phyloP scores from a whole-genome alignment of 2,329 filamentous ascomycete species.

The Apiospora pterosperma region DNA sequence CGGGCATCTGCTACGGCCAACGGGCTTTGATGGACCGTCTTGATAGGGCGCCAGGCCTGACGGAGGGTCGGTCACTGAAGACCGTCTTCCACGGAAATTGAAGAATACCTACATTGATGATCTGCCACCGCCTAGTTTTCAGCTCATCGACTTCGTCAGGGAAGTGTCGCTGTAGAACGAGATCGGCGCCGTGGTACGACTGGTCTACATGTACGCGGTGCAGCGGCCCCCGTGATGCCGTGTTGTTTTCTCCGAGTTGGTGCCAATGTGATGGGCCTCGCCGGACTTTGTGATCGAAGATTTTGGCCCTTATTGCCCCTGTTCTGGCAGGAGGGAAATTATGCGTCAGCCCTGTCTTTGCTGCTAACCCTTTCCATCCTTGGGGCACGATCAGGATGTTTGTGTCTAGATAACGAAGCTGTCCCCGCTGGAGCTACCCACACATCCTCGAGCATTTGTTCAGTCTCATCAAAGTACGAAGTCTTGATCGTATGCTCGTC shows the following conservation, averaged over 20 bases:
- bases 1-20: conserved; percentile 47
- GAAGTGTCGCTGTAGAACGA: conserved; percentile 35
- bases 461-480: conserved; percentile 71
- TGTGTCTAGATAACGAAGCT: no score
- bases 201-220: conserved; percentile 54
- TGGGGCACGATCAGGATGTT: neutral
- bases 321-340: conserved; percentile 35
- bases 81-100: neutral
- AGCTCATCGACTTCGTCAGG: conserved; percentile 37
- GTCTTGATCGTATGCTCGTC: conserved; percentile 61
- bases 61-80: neutral
- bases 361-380: neutral
- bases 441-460: conserved; percentile 62
- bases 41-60: conserved; percentile 40
- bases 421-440: conserved; percentile 23
- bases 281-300: conserved; percentile 29
- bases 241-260: neutral
- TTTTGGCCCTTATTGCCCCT: conserved; percentile 44
- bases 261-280: conserved; percentile 17
- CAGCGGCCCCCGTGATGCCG: conserved; percentile 32
- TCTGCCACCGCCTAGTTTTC: conserved; percentile 40
- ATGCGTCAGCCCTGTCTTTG: neutral
- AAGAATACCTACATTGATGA: conserved; percentile 40
- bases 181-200: conserved; percentile 37
- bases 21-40: conserved; percentile 48